Percentiles rank a stretch among this genome's conserved stretches.
These are phyloP conservation scores for Mrakia gelida DNA, from an alignment of 768 basidiomycete species.

Conservation along the genomic window DNA sequence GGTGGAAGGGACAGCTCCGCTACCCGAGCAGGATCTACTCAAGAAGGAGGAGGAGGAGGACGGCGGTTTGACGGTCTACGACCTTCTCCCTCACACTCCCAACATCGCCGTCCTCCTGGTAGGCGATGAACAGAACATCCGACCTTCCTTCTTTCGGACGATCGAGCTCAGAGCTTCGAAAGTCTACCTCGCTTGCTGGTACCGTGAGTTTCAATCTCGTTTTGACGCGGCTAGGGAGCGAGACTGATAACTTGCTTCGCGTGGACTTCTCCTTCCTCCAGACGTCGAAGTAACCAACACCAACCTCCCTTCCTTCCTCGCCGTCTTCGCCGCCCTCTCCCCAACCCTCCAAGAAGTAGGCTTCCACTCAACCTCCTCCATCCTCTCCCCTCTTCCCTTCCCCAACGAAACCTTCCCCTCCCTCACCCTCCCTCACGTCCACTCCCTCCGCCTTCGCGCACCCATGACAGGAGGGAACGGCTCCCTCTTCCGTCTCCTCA, in stretches of 20 bases:
- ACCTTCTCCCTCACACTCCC: neutral
- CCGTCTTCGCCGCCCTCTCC: neutral
- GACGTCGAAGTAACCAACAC: slow-evolving; percentile 1
- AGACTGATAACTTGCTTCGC: neutral
- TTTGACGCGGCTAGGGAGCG: neutral
- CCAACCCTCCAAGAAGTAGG: neutral
- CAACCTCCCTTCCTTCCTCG: neutral
- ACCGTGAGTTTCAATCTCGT: neutral
- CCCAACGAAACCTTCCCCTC: neutral
- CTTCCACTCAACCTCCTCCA: neutral
- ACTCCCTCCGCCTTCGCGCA: neutral
- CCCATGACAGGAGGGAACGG: slow-evolving; percentile 15
- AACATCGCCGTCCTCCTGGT: neutral
- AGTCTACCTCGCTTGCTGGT: slow-evolving; percentile 3
- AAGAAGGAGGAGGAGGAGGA: neutral
- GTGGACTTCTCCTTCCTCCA: neutral
- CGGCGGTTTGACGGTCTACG: neutral
- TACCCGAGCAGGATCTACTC: too few species aligned
- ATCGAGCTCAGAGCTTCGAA: neutral
- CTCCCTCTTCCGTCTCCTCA: neutral
- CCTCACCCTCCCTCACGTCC: slow-evolving; percentile 1
- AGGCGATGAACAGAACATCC: neutral
- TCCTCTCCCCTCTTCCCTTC: neutral
- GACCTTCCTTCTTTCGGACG: neutral
- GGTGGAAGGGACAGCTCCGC: neutral